Conservation (phyloP, 306 rosid genomes). For the Acacia melanoxylon region DNA sequence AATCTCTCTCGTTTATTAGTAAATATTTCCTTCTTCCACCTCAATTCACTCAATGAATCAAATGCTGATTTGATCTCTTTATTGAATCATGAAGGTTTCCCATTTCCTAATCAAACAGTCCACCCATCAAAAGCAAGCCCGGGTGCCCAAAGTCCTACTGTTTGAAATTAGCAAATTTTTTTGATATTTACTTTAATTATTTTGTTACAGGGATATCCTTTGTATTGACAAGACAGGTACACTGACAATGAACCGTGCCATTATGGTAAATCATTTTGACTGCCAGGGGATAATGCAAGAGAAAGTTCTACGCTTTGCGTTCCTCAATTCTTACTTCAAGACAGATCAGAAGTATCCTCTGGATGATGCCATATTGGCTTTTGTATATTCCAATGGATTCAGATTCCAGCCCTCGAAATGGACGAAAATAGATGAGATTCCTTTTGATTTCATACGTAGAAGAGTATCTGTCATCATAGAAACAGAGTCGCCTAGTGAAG, state of each 20-base stretch:
- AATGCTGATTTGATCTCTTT: too few species aligned
- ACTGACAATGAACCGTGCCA: conserved; percentile 77
- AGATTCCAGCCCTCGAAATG: conserved; percentile 81
- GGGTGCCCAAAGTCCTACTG: too few species aligned
- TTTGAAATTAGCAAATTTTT: background rate
- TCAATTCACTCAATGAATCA: too few species aligned
- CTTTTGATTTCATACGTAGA: conserved; percentile 85
- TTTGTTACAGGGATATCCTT: conserved; percentile 67
- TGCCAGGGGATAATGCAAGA: conserved; percentile 51
- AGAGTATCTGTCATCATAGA: conserved; percentile 75
- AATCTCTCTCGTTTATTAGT: too few species aligned
- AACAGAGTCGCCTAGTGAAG: conserved; percentile 38
- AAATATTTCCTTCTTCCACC: too few species aligned
- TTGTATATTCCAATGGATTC: conserved; percentile 73
- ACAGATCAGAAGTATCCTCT: conserved; percentile 82
- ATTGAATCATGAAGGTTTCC: too few species aligned
- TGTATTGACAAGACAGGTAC: conserved; percentile 92
- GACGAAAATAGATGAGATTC: conserved; percentile 78
- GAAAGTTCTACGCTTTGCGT: conserved; percentile 65
- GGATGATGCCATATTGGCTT: conserved; percentile 77
- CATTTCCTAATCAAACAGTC: too few species aligned
- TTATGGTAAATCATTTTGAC: conserved; percentile 64
- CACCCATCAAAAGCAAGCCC: too few species aligned
- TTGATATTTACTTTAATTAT: background rate
- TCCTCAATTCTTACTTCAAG: conserved; percentile 79